Base-by-base conservation (phyloP, 2,329 filamentous ascomycete genomes). In the Allantophomopsis cytisporea region DNA sequence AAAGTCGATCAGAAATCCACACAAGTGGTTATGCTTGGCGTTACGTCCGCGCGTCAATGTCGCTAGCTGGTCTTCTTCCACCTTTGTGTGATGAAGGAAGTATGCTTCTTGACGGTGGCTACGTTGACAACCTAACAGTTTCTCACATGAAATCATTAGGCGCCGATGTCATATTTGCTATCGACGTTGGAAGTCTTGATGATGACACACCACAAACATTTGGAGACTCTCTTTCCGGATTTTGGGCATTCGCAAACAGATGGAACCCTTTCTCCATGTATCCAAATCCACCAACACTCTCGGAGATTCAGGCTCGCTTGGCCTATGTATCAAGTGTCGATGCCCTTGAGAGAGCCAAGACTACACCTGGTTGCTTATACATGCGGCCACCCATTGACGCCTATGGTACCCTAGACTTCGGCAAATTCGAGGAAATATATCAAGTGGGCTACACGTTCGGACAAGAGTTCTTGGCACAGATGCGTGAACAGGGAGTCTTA, bases 11-110 rank as follows among this genome's bases (percentile, higher is more conserved):
- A 3, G 91, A 98, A 57, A 88, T 93, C 48, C 91, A 98, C 60
- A 95, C 87, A 0, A 91, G 83, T 44, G 91, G 91, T 12, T 98
- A 98, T 54, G 89, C 91, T 0, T 98, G 91, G 91, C 76, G 93
- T 33, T 98, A 98, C 53, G 84, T 98, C 17, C 76, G 91, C 35
- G 91, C 91, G 1, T 94, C 87, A 10, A 98, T 98, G 91, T 93
- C 88, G 2, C 71, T 98, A 4, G 91, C 91, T 1, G 91, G 93
- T 2, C 64, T 98, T 8, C 66, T 98, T 6, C 93, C 93, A 11
- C 91, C 91, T 0, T 73, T 98, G 15, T 98, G 91, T 53, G 91
- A 98, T 54, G 89, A 98, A 53, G 91, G 93, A 17, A 89, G 80
- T 63, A 94, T 98, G 87, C 69, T 98, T 2, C 71, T 98, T 1